Conservation (phyloP, 192 early-diverging fungal genomes). For the Linnemannia exigua region DNA sequence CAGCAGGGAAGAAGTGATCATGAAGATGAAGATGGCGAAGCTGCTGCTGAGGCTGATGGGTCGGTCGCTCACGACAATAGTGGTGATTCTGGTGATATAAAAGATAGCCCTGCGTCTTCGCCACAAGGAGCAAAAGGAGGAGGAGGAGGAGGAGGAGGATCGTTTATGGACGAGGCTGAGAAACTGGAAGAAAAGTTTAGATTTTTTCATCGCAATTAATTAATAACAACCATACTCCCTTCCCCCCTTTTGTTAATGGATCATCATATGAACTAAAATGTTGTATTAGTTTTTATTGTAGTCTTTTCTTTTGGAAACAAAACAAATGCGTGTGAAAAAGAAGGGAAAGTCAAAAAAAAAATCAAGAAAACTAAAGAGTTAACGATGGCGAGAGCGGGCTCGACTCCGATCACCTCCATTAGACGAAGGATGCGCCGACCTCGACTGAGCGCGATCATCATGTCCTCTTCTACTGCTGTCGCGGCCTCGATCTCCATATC, state of each 20-base stretch:
- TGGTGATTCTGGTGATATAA: background rate
- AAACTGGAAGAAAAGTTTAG: constrained; percentile 17
- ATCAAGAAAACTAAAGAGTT: background rate
- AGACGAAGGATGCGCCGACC: too few species aligned
- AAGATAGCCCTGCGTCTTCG: background rate
- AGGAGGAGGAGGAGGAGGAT: background rate
- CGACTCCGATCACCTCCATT: background rate
- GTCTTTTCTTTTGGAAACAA: too few species aligned
- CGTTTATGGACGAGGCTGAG: constrained; percentile 26
- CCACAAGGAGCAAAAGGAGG: background rate
- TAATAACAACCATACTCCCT: background rate
- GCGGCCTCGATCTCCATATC: background rate
- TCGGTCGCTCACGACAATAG: background rate
- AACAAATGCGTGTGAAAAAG: too few species aligned
- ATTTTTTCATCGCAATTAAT: background rate
- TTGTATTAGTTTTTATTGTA: too few species aligned
- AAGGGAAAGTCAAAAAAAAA: too few species aligned
- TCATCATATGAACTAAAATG: too few species aligned
- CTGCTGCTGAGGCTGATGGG: background rate
- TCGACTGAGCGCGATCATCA: background rate
- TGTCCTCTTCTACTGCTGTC: background rate
- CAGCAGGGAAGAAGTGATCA: background rate
- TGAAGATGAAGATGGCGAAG: background rate
- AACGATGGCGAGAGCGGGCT: background rate
- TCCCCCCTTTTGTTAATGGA: too few species aligned